phyloP scores from a whole-genome alignment of 2,329 filamentous ascomycete genomes.

The Apiospora koreana region DNA sequence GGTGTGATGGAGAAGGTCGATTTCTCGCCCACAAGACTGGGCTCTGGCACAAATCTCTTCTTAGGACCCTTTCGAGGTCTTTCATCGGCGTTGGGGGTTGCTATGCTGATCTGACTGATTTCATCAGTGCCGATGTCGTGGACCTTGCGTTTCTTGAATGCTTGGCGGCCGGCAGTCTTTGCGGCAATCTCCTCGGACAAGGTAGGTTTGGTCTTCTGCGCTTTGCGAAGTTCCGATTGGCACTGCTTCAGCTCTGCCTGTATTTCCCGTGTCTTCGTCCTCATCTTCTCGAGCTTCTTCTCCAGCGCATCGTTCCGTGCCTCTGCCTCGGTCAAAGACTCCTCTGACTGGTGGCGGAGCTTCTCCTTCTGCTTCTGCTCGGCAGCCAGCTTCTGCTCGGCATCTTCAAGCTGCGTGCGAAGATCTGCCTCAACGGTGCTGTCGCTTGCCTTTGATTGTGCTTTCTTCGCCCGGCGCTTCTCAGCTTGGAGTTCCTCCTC shows the following conservation, averaged over 20 bases:
- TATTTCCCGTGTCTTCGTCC: slow-evolving; percentile 66
- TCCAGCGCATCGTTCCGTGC: slow-evolving; percentile 66
- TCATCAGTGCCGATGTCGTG: slow-evolving; percentile 49
- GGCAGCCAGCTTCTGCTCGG: slow-evolving; percentile 31
- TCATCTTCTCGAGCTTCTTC: slow-evolving; percentile 68
- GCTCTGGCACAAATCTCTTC: slow-evolving; percentile 51
- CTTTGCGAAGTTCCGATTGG: slow-evolving; percentile 44
- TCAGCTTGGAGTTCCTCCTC: slow-evolving; percentile 36
- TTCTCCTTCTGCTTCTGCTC: slow-evolving; percentile 51
- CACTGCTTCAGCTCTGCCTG: slow-evolving; percentile 73
- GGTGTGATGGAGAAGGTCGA: slow-evolving; percentile 93
- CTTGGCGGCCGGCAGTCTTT: slow-evolving; percentile 35
- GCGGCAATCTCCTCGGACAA: slow-evolving; percentile 32
- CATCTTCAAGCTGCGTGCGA: slow-evolving; percentile 31
- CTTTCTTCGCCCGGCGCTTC: slow-evolving; percentile 30
- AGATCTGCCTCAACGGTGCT: slow-evolving; percentile 28
- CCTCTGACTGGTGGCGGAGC: slow-evolving; percentile 47
- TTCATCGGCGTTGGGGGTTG: slow-evolving; percentile 39
- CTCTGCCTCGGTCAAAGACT: slow-evolving; percentile 61
- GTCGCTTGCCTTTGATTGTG: slow-evolving; percentile 25
- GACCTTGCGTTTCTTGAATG: slow-evolving; percentile 46
- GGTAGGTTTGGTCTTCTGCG: slow-evolving; percentile 40
- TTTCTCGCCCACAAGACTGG: slow-evolving; percentile 74
- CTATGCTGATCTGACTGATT: slow-evolving; percentile 46
- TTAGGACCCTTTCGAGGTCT: slow-evolving; percentile 44